Percentiles rank a stretch among this genome's conserved stretches.
Conservation (phyloP, 1,284 basidiomycete genomes). For the Hymenochaete sp. region DNA sequence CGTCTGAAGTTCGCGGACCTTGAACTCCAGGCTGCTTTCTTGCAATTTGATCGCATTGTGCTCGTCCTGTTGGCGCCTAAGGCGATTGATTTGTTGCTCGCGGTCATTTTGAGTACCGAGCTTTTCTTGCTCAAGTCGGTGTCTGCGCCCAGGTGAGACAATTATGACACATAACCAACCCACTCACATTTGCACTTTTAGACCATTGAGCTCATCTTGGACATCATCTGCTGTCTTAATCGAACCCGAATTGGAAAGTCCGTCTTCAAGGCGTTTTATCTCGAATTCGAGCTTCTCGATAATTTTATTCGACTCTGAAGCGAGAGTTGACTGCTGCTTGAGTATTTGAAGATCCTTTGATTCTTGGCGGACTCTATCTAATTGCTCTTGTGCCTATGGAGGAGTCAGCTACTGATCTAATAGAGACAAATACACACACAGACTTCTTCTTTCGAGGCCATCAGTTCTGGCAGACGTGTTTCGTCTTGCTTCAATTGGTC, state of each 20-base stretch:
- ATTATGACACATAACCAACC: conserved; percentile 3
- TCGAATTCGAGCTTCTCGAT: conserved; percentile 58
- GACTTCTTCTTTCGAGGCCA: conserved; percentile 48
- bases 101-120: conserved; percentile 51
- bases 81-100: conserved; percentile 51
- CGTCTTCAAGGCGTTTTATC: conserved; percentile 56
- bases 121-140: conserved; percentile 54
- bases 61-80: conserved; percentile 50
- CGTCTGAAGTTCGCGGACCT: conserved; percentile 54
- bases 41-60: conserved; percentile 56
- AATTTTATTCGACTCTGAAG: conserved; percentile 60
- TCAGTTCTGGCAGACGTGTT: conserved; percentile 40
- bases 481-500: conserved; percentile 54
- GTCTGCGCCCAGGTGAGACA: conserved; percentile 31
- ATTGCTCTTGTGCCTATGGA: conserved; percentile 37
- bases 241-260: conserved; percentile 64
- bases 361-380: conserved; percentile 42
- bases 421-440: conserved; percentile 10
- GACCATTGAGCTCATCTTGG: conserved; percentile 60
- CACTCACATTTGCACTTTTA: conserved; percentile 61
- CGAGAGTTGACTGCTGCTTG: conserved; percentile 54
- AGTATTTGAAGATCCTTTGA: conserved; percentile 57
- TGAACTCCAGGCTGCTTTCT: conserved; percentile 51
- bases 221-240: conserved; percentile 80
- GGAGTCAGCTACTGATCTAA: not conserved